These are phyloP conservation scores for Excoecaria cochinchinensis DNA, from an alignment of 345 rosid genomes.

Conservation along the genomic window DNA sequence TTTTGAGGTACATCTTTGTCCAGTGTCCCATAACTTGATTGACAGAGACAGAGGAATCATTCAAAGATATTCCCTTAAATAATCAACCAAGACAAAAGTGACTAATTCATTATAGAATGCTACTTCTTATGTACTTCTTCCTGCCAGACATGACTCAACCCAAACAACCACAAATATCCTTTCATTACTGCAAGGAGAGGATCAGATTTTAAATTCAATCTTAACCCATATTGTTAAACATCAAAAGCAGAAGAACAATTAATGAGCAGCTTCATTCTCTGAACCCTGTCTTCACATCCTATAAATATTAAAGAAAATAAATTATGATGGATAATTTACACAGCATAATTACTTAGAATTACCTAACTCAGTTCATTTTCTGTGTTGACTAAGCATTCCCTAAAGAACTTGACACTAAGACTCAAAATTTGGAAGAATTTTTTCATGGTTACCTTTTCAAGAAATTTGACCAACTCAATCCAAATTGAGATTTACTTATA, in stretches of 20 bases:
- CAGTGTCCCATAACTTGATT: slow-evolving; percentile 33
- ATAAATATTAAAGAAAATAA: no score
- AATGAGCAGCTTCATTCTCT: no score
- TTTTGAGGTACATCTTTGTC: slow-evolving; percentile 29
- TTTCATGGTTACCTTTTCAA: not conserved
- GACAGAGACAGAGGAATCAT: slow-evolving; percentile 37
- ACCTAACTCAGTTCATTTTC: not conserved
- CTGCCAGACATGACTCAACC: slow-evolving; percentile 22
- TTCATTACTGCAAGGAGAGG: not conserved
- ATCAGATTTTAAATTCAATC: no score
- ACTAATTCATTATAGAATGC: slow-evolving; percentile 17
- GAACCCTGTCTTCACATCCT: no score
- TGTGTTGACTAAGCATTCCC: not conserved
- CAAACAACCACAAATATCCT: not conserved
- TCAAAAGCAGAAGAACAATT: not conserved
- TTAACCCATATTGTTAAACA: not conserved
- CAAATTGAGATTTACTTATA: not conserved
- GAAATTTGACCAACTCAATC: slow-evolving; percentile 8
- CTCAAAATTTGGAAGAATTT: not conserved
- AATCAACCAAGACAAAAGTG: slow-evolving; percentile 28
- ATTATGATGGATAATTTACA: not conserved
- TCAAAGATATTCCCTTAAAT: slow-evolving; percentile 44
- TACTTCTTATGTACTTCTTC: slow-evolving; percentile 1
- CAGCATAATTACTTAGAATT: not conserved
- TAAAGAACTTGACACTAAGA: not conserved